Percentiles rank a stretch among this genome's conserved stretches.
Evolutionary conservation across 306 rosid genomes (phyloP).

Genomic region (Citrullus colocynthis): DNA sequence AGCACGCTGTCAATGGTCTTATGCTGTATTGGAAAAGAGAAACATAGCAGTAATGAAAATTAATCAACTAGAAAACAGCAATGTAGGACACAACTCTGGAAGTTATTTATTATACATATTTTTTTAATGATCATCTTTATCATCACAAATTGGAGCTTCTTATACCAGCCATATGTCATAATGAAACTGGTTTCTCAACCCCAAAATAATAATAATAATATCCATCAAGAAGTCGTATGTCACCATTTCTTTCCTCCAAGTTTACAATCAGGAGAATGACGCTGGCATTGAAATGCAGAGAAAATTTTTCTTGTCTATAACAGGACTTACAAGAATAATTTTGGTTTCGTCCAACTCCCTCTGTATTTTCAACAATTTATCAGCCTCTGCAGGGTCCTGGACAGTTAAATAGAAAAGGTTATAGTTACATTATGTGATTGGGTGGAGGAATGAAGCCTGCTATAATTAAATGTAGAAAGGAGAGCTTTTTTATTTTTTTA

Average conservation of each 20-base stretch:
- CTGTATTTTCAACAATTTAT: slow-evolving; percentile 87
- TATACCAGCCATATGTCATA: neutral
- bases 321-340: slow-evolving; percentile 78
- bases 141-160: neutral
- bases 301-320: neutral
- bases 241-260: neutral
- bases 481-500: neutral
- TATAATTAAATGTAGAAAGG: neutral
- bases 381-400: slow-evolving; percentile 98
- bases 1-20: slow-evolving; percentile 97
- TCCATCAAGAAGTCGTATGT: neutral
- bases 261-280: neutral
- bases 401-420: neutral
- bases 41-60: neutral
- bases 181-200: neutral
- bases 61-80: neutral
- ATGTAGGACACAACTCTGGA: neutral
- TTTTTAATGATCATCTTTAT: neutral
- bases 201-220: neutral
- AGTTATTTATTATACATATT: neutral
- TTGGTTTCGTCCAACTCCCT: slow-evolving; percentile 97
- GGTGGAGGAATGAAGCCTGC: neutral
- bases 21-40: slow-evolving; percentile 40
- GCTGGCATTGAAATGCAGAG: neutral
- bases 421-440: neutral